These are phyloP conservation scores for Furcasterigmium sp. DNA, from an alignment of 2,329 filamentous ascomycete species.

Conservation along the genomic window DNA sequence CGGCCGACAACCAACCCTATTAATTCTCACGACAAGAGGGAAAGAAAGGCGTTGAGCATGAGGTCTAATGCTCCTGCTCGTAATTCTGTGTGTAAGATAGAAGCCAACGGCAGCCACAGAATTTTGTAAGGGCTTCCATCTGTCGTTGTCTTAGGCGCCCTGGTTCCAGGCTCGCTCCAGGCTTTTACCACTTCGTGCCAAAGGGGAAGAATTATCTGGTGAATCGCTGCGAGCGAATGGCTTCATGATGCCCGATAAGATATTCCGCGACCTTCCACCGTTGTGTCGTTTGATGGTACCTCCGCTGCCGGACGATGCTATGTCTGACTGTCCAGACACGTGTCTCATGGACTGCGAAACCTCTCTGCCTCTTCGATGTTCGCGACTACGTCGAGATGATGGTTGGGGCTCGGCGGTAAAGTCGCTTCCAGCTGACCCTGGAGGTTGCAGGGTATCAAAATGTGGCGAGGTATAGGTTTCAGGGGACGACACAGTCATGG, in stretches of 20 bases:
- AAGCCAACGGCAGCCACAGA: no score
- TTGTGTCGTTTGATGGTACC: constrained; percentile 29
- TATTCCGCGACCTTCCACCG: constrained; percentile 27
- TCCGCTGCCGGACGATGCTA: constrained; percentile 13
- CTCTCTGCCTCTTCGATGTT: constrained; percentile 11
- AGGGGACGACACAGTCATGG: constrained; percentile 1
- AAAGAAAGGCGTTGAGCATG: not conserved
- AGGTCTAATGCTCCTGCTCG: no score
- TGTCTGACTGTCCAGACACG: constrained; percentile 14
- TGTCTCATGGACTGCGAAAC: constrained; percentile 8
- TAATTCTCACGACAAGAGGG: not conserved
- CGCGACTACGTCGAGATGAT: constrained; percentile 8
- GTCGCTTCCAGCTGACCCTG: constrained; percentile 17
- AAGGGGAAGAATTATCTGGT: constrained; percentile 22
- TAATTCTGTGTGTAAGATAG: no score
- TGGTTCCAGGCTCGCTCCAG: constrained; percentile 8
- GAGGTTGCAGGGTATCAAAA: constrained; percentile 4
- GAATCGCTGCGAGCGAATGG: constrained; percentile 35
- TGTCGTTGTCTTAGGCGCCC: not conserved
- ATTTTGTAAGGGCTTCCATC: no score
- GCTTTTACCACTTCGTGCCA: constrained; percentile 7
- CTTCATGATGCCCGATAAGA: constrained; percentile 38
- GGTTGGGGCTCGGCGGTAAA: constrained; percentile 4
- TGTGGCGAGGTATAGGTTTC: constrained; percentile 1
- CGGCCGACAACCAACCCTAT: not conserved